phyloP scores from a whole-genome alignment of 1,284 basidiomycete species.

The Mycosarcoma mackinlayi region DNA sequence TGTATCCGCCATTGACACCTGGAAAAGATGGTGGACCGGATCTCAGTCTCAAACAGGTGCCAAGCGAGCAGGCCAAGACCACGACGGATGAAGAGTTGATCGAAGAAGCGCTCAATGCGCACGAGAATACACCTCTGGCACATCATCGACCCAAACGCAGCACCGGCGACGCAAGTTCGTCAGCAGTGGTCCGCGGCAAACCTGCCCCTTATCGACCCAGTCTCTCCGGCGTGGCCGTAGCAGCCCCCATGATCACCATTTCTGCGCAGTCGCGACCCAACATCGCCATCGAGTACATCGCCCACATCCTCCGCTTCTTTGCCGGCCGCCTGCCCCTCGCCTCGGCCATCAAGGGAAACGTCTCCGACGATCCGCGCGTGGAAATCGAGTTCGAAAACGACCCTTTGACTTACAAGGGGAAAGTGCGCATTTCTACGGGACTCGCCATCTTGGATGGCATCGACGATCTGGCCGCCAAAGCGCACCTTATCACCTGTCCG shows the following conservation, averaged over 20 bases:
- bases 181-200: slow-evolving; percentile 18
- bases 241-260: slow-evolving; percentile 71
- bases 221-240: slow-evolving; percentile 68
- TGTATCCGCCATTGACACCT: slow-evolving; percentile 58
- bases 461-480: slow-evolving; percentile 66
- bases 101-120: slow-evolving; percentile 33
- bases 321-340: slow-evolving; percentile 70
- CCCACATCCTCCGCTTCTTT: slow-evolving; percentile 67
- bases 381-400: slow-evolving; percentile 63
- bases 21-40: slow-evolving; percentile 40
- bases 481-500: slow-evolving; percentile 67
- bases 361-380: slow-evolving; percentile 72
- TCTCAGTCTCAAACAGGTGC: slow-evolving; percentile 31
- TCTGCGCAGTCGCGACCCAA: slow-evolving; percentile 69
- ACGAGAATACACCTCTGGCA: slow-evolving; percentile 23
- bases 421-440: slow-evolving; percentile 71
- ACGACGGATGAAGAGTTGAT: slow-evolving; percentile 23
- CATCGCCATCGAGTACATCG: slow-evolving; percentile 68
- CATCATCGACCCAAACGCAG: slow-evolving; percentile 17
- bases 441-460: slow-evolving; percentile 71
- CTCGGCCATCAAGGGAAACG: slow-evolving; percentile 70
- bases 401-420: slow-evolving; percentile 71
- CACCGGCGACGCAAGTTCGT: slow-evolving; percentile 6
- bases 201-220: slow-evolving; percentile 42
- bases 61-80: slow-evolving; percentile 36